Percentiles rank a stretch among this genome's conserved stretches.
Evolutionary conservation across 192 early-diverging fungal genomes (phyloP).

Genomic region (Funneliformis mosseae): DNA sequence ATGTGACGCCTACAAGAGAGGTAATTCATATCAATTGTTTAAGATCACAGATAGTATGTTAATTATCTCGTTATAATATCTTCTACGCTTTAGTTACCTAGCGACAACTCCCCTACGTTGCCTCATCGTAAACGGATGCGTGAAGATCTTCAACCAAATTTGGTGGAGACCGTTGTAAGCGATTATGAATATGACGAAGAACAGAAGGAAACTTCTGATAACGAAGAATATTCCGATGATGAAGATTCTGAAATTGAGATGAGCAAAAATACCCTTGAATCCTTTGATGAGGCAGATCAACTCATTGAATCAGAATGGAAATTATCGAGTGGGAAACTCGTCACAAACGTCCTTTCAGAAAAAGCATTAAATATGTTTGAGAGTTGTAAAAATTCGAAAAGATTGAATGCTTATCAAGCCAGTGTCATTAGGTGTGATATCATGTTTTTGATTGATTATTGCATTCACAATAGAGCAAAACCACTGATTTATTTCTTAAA

Average conservation of each 20-base stretch:
- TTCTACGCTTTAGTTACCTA: background rate
- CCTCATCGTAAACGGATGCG: background rate
- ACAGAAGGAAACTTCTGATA: no score
- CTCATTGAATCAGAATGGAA: no score
- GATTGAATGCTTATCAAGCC: background rate
- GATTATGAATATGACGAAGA: background rate
- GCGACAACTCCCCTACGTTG: background rate
- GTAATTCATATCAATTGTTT: background rate
- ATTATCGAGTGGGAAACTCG: background rate
- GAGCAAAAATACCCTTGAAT: no score
- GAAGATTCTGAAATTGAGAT: no score
- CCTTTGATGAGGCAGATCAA: no score
- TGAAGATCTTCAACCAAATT: background rate
- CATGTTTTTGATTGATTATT: conserved; percentile 3
- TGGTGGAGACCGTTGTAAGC: background rate
- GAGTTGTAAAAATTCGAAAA: background rate
- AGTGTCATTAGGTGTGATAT: conserved; percentile 16
- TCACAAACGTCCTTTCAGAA: background rate
- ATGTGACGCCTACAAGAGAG: background rate
- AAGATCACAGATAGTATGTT: background rate
- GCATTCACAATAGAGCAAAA: background rate
- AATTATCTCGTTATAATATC: background rate
- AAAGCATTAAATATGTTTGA: background rate
- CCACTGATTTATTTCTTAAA: conserved; percentile 7
- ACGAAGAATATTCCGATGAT: no score